Conservation (phyloP, 306 rosid genomes). For the Fragaria ananassa region DNA sequence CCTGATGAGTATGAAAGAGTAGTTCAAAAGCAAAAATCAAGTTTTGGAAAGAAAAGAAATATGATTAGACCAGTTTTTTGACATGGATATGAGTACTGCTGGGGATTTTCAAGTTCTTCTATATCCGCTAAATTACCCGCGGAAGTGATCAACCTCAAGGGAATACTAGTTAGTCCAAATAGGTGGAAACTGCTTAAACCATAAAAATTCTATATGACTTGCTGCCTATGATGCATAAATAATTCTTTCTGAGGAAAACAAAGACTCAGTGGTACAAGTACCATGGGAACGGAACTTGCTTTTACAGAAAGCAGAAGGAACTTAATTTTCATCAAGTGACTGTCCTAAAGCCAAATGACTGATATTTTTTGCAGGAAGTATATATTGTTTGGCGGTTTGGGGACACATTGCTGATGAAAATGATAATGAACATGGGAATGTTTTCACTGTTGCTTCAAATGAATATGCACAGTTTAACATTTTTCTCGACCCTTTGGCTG, state of each 20-base stretch:
- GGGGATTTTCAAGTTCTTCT: conserved; percentile 61
- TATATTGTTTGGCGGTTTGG: conserved; percentile 36
- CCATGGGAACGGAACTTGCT: neutral
- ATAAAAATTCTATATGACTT: conserved; percentile 51
- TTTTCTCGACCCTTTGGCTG: conserved; percentile 61
- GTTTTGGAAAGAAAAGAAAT: conserved; percentile 22
- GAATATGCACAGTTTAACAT: conserved; percentile 59
- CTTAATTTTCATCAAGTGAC: neutral
- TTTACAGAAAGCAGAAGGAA: neutral
- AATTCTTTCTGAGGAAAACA: conserved; percentile 28
- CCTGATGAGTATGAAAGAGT: conserved; percentile 32
- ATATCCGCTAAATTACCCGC: conserved; percentile 56
- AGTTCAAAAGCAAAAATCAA: conserved; percentile 13
- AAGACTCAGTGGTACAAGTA: conserved; percentile 45
- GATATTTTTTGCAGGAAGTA: conserved; percentile 39
- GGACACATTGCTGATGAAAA: conserved; percentile 39
- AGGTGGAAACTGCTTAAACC: conserved; percentile 59
- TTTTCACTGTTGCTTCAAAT: conserved; percentile 56
- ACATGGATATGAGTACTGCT: conserved; percentile 67
- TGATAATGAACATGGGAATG: conserved; percentile 33
- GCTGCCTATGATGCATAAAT: conserved; percentile 68
- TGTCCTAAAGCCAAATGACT: neutral
- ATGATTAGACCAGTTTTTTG: conserved; percentile 57
- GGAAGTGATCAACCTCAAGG: conserved; percentile 57
- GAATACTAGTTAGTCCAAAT: conserved; percentile 24